phyloP scores from a whole-genome alignment of 768 basidiomycete species.

The Glaciozyma antarctica region DNA sequence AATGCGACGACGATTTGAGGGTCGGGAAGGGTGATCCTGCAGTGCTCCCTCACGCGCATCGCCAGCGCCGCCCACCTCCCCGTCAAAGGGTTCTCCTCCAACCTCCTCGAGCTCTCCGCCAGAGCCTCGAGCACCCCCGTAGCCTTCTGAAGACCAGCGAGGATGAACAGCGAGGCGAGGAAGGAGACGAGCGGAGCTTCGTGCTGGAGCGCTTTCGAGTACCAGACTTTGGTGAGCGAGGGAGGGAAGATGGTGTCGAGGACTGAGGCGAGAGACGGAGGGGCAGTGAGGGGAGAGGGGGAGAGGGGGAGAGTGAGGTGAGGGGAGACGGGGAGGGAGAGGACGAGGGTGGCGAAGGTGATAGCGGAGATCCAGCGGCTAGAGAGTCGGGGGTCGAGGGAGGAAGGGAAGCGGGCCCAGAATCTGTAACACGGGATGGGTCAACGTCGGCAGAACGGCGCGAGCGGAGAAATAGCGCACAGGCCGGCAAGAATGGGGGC shows the following conservation, averaged over 20 bases:
- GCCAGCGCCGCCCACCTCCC: slow-evolving; percentile 51
- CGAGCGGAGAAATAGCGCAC: neutral
- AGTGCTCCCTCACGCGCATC: slow-evolving; percentile 61
- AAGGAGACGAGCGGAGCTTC: slow-evolving; percentile 70
- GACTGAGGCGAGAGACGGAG: slow-evolving; percentile 61
- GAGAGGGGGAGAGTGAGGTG: slow-evolving; percentile 16
- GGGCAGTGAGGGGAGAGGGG: slow-evolving; percentile 53
- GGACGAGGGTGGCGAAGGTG: slow-evolving; percentile 64
- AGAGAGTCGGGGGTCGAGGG: slow-evolving; percentile 74
- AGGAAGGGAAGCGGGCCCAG: slow-evolving; percentile 33
- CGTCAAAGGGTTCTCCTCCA: slow-evolving; percentile 55
- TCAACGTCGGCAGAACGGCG: neutral
- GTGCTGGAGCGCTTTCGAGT: slow-evolving; percentile 74
- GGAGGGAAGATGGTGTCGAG: slow-evolving; percentile 73
- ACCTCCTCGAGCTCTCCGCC: slow-evolving; percentile 45
- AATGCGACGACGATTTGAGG: slow-evolving; percentile 77
- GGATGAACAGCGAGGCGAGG: slow-evolving; percentile 66
- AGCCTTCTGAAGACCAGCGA: slow-evolving; percentile 66
- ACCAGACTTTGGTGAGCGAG: slow-evolving; percentile 56
- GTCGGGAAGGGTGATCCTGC: slow-evolving; percentile 58
- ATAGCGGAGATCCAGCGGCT: slow-evolving; percentile 88
- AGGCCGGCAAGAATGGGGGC: slow-evolving; percentile 23
- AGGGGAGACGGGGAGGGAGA: slow-evolving; percentile 65
- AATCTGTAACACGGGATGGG: neutral
- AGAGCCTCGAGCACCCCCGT: slow-evolving; percentile 49